Percentiles rank a stretch among this genome's conserved stretches.
Evolutionary conservation across 2,329 filamentous ascomycete genomes (phyloP).

Genomic region (Pseudohalonectria lignicola): DNA sequence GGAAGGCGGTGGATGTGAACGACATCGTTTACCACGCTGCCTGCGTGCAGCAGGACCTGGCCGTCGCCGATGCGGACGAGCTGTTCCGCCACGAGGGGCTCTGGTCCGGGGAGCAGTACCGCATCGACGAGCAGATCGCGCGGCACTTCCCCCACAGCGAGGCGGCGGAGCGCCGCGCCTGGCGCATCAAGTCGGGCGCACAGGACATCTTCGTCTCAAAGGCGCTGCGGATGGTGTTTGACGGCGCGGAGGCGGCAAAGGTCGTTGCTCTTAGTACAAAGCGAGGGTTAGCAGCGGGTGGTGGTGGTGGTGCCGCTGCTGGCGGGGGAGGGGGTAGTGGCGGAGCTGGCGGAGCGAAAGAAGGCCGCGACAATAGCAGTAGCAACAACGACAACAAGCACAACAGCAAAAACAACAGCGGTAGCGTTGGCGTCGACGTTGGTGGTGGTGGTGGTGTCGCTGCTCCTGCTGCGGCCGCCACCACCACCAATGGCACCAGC

Average conservation of each 20-base stretch:
- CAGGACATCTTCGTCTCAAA: background rate
- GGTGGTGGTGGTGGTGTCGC: no score
- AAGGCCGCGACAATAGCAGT: no score
- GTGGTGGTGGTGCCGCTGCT: no score
- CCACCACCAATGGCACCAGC: background rate
- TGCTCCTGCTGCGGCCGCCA: no score
- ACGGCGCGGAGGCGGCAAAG: background rate
- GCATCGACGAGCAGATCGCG: background rate
- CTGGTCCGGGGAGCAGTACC: constrained; percentile 1
- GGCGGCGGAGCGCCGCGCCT: background rate
- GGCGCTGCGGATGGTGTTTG: background rate
- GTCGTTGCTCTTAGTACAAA: background rate
- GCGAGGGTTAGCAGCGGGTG: no score
- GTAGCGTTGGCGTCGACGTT: no score
- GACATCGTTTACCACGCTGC: constrained; percentile 1
- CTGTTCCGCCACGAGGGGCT: constrained; percentile 1
- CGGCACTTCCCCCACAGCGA: constrained; percentile 1
- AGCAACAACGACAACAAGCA: no score
- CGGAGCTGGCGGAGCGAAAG: no score
- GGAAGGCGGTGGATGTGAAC: background rate
- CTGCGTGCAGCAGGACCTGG: constrained; percentile 3
- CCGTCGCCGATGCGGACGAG: background rate
- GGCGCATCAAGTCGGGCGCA: no score
- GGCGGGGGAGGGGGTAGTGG: no score
- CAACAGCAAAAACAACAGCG: no score